Percentiles rank a stretch among this genome's conserved stretches.
Evolutionary conservation across 1,284 basidiomycete species (phyloP).

Genomic region (Trametes sp.): DNA sequence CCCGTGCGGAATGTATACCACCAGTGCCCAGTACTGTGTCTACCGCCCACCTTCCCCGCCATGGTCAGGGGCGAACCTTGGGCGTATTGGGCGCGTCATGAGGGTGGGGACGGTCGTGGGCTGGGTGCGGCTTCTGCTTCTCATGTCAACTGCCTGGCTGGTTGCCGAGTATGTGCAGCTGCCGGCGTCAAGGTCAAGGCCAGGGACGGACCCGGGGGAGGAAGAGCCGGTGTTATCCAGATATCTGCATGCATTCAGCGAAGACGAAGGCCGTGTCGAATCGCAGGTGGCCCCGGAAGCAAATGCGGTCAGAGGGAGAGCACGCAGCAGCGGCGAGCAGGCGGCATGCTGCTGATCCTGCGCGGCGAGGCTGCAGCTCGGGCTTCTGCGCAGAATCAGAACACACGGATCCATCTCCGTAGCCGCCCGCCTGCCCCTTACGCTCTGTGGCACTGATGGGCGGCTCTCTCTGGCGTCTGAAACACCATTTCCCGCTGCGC

Average conservation of each 20-base stretch:
- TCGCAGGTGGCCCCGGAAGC: slow-evolving; percentile 32
- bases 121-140: slow-evolving; percentile 14
- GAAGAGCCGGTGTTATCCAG: slow-evolving; percentile 20
- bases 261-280: background rate
- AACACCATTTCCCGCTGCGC: slow-evolving; percentile 23
- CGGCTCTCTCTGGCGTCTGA: slow-evolving; percentile 29
- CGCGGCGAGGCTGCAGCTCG: background rate
- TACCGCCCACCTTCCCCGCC: background rate
- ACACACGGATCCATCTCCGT: slow-evolving; percentile 4
- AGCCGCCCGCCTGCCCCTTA: slow-evolving; percentile 20
- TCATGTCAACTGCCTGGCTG: slow-evolving; percentile 20
- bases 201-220: slow-evolving; percentile 14
- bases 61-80: slow-evolving; percentile 14
- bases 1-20: slow-evolving; percentile 5
- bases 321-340: background rate
- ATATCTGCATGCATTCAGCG: slow-evolving; percentile 24
- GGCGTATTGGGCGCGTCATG: background rate
- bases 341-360: slow-evolving; percentile 23
- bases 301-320: slow-evolving; percentile 19
- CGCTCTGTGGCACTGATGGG: slow-evolving; percentile 32
- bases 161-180: slow-evolving; percentile 21
- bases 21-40: background rate
- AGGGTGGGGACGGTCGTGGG: background rate
- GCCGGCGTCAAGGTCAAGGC: slow-evolving; percentile 13
- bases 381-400: background rate